These are phyloP conservation scores for Capronia americana DNA, from an alignment of 2,329 filamentous ascomycete genomes.

Conservation along the genomic window DNA sequence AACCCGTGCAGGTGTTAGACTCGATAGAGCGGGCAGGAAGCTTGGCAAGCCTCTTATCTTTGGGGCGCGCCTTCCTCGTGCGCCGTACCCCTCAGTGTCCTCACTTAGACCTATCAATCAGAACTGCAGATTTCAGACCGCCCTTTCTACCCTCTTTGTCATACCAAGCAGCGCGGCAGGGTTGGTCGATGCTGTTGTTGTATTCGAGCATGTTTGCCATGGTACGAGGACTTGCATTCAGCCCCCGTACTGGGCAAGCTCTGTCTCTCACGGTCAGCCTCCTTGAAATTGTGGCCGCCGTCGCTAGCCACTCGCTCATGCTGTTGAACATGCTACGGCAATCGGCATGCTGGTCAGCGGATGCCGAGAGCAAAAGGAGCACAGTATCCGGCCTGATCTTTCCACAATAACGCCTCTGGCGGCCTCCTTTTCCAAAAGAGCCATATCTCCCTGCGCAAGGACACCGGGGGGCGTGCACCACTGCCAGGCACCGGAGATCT, in stretches of 20 bases:
- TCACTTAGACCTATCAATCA: constrained; percentile 12
- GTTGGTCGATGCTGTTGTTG: not conserved
- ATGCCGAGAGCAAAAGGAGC: not conserved
- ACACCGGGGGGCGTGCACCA: constrained; percentile 7
- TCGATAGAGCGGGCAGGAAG: not conserved
- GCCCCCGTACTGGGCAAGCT: not conserved
- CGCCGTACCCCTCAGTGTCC: not conserved
- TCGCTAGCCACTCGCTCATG: not conserved
- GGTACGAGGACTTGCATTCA: not conserved
- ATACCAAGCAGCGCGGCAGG: no score
- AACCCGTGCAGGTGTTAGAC: not conserved
- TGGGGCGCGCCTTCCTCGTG: not conserved
- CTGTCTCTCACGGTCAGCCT: not conserved
- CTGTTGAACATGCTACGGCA: not conserved
- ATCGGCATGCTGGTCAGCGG: not conserved
- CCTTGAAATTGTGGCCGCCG: not conserved
- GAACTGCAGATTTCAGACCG: constrained; percentile 14
- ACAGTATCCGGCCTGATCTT: not conserved
- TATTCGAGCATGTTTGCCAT: not conserved
- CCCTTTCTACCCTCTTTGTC: not conserved
- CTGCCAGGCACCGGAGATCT: constrained; percentile 30
- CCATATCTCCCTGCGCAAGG: not conserved
- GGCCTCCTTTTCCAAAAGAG: constrained; percentile 2
- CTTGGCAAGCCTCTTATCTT: constrained; percentile 7
- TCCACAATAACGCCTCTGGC: constrained; percentile 9